Evolutionary conservation across 2,329 filamentous ascomycete genomes (phyloP).

Genomic region (Hawksworthiomyces lignivorus): DNA sequence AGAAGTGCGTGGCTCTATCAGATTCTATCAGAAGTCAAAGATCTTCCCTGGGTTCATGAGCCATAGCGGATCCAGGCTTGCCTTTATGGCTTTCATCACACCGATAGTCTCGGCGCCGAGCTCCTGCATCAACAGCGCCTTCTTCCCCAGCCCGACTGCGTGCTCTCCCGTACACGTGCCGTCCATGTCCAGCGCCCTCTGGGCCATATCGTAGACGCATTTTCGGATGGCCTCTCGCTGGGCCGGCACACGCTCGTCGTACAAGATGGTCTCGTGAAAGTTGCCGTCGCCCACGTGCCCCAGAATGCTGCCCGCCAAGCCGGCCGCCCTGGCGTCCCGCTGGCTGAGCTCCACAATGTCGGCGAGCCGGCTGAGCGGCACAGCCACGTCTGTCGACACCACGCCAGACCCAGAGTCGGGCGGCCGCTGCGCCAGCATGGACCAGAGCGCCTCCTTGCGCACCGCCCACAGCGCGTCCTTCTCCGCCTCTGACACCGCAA

Average conservation of each 20-base stretch:
- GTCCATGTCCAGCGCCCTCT: constrained; percentile 84
- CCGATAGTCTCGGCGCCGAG: constrained; percentile 72
- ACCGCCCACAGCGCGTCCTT: constrained; percentile 73
- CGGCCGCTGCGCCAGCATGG: constrained; percentile 58
- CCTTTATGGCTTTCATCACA: constrained; percentile 79
- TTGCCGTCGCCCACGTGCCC: constrained; percentile 71
- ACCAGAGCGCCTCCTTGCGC: constrained; percentile 77
- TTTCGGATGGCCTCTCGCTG: too few species aligned
- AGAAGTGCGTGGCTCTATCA: too few species aligned
- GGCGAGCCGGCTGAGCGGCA: constrained; percentile 63
- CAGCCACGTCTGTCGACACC: constrained; percentile 77
- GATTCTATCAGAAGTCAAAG: too few species aligned
- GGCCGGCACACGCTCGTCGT: too few species aligned
- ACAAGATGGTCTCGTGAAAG: too few species aligned
- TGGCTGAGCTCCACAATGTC: constrained; percentile 51
- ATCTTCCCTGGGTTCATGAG: constrained; percentile 76
- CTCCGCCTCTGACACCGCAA: constrained; percentile 63
- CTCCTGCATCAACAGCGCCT: constrained; percentile 69
- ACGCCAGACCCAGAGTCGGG: constrained; percentile 51
- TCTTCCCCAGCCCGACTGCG: constrained; percentile 79
- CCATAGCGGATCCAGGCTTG: constrained; percentile 74
- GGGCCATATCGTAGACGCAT: constrained; percentile 87
- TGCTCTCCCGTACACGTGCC: constrained; percentile 89
- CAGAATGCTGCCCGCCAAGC: constrained; percentile 55
- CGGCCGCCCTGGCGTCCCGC: neutral